These are phyloP conservation scores for Nissolia schottii DNA, from an alignment of 306 rosid species.

Conservation along the genomic window DNA sequence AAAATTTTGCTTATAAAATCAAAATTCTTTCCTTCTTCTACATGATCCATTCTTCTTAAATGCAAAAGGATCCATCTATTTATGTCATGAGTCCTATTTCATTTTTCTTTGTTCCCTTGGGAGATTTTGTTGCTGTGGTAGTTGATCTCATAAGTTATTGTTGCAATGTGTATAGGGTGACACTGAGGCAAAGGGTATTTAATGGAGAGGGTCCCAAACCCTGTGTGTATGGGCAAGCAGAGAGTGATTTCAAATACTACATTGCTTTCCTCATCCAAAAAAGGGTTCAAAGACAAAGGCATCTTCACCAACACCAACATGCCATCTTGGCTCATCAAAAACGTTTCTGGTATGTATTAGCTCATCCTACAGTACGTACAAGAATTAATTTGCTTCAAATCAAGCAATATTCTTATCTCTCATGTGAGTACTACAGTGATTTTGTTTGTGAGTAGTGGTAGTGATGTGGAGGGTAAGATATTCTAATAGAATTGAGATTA, in stretches of 20 bases:
- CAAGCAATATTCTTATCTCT: not conserved
- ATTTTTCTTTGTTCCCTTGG: not conserved
- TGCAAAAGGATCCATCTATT: not conserved
- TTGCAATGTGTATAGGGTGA: slow-evolving; percentile 14
- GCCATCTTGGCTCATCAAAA: slow-evolving; percentile 48
- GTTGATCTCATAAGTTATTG: not conserved
- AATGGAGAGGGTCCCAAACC: slow-evolving; percentile 31
- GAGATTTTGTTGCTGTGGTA: not conserved
- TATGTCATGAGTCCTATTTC: slow-evolving; percentile 21
- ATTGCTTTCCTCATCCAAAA: slow-evolving; percentile 14
- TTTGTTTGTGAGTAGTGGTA: not conserved
- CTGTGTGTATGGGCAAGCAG: slow-evolving; percentile 21
- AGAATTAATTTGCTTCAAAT: not conserved
- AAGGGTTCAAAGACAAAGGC: slow-evolving; percentile 26
- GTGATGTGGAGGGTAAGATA: not conserved
- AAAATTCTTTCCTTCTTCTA: not conserved
- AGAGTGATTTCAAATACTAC: slow-evolving; percentile 22
- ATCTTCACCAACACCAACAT: slow-evolving; percentile 21
- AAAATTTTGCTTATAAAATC: no score
- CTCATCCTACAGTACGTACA: not conserved
- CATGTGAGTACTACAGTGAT: not conserved
- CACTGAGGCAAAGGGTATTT: not conserved
- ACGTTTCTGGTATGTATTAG: slow-evolving; percentile 49
- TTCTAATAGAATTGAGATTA: no score
- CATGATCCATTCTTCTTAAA: slow-evolving; percentile 15